Base-by-base conservation (phyloP, 495 filamentous ascomycete genomes). In the Daldinia vernicosa region DNA sequence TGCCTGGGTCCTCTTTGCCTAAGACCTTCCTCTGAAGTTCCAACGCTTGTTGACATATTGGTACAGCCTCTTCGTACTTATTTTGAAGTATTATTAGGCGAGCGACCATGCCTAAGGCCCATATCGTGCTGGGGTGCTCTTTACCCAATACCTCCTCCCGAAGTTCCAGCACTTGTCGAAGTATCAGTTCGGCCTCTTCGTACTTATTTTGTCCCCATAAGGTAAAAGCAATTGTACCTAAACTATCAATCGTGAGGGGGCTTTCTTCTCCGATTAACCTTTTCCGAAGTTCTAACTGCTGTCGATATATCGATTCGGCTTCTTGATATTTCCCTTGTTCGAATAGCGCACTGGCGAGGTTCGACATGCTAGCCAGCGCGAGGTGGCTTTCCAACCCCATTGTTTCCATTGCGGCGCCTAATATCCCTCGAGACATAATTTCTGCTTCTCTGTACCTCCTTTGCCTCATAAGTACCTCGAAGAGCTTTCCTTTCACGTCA, bases 131-230 rank as follows among this genome's bases (percentile, higher is more conserved):
- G 0, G 62, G 53, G 50, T 71, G 33, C 39, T 67, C 47, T 51
- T 33, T 47, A 6, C 60, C 67, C 9, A 8, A 7, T 30, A 69
- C 26, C 43, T 66, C 56, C 39, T 68, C 28, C 12, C 17, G 53
- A 43, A 70, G 33, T 30, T 71, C 40, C 14, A 71, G 47, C 24
- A 33, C 22, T 35, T 72, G 27, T 19, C 57, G 67, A 40, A 68
- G 24, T 28, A 71, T 69, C 60, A 47, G 32, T 62, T 70, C 63
- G 33, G 66, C 63, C 52, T 74, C 58, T 40, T 74, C 51, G 22
- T 32, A 32, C n/a, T n/a, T n/a, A n/a, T n/a, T n/a, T n/a, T n/a
- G n/a, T n/a, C n/a, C n/a, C n/a, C n/a, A n/a, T n/a, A n/a, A n/a
- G n/a, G n/a, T n/a, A n/a, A n/a, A n/a, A n/a, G n/a, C n/a, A n/a